phyloP scores from a whole-genome alignment of 192 early-diverging fungal species.

The Backusella westeae region DNA sequence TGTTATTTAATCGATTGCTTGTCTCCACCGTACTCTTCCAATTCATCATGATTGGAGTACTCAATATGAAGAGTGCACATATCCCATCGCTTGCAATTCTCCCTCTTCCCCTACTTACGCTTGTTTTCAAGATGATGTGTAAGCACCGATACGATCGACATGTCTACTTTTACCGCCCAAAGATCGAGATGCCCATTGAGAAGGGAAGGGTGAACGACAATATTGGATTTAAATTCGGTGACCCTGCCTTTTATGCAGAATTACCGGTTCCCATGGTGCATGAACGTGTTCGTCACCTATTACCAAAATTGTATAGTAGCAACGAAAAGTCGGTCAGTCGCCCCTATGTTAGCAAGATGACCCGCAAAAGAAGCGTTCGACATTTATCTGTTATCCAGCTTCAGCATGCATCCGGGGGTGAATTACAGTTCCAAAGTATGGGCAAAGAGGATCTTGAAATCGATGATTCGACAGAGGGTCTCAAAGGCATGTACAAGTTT shows the following conservation, averaged over 20 bases:
- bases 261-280: constrained; percentile 69
- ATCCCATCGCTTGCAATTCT: constrained; percentile 45
- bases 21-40: constrained; percentile 65
- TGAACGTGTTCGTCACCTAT: constrained; percentile 58
- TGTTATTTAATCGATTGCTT: constrained; percentile 67
- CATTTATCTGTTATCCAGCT: constrained; percentile 23
- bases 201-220: background rate
- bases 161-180: constrained; percentile 52
- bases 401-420: constrained; percentile 20
- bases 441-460: constrained; percentile 32
- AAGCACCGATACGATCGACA: constrained; percentile 43
- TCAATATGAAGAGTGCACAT: constrained; percentile 46
- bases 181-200: constrained; percentile 27
- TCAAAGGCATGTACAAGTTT: constrained; percentile 32
- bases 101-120: constrained; percentile 61
- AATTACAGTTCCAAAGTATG: constrained; percentile 34
- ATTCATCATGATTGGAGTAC: constrained; percentile 59
- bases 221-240: constrained; percentile 58
- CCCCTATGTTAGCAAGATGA: constrained; percentile 23
- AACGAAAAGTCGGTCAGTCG: constrained; percentile 19
- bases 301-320: constrained; percentile 56
- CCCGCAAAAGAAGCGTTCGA: constrained; percentile 23
- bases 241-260: constrained; percentile 60
- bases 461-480: constrained; percentile 33
- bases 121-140: constrained; percentile 50